These are phyloP conservation scores for Mycosarcoma maydis DNA, from an alignment of 1,284 basidiomycete genomes.

Conservation along the genomic window DNA sequence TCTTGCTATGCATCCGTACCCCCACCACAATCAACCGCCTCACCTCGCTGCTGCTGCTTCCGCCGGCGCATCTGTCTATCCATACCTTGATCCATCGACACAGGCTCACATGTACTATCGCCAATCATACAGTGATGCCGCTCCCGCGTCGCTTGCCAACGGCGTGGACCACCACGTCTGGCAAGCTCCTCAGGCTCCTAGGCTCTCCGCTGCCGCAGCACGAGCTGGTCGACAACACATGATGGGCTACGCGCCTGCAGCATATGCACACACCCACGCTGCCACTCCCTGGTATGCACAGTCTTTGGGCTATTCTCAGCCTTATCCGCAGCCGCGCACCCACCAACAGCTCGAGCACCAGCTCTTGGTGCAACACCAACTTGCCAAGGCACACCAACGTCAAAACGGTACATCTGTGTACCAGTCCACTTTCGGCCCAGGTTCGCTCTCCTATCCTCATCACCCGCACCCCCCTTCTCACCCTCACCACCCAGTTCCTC, in stretches of 20 bases:
- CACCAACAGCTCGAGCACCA: conserved; percentile 55
- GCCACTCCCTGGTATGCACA: conserved; percentile 30
- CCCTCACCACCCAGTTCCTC: conserved; percentile 13
- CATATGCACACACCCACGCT: conserved; percentile 15
- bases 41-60: conserved; percentile 5
- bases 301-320: conserved; percentile 14
- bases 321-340: conserved; percentile 34
- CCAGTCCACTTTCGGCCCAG: conserved; percentile 13
- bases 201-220: conserved; percentile 41
- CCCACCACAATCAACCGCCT: conserved; percentile 22
- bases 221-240: conserved; percentile 28
- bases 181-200: conserved; percentile 47
- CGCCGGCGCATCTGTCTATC: conserved; percentile 9
- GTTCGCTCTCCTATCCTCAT: conserved; percentile 3
- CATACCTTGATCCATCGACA: conserved; percentile 10
- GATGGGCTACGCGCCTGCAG: conserved; percentile 20
- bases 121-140: conserved; percentile 15
- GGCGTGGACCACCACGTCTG: conserved; percentile 27
- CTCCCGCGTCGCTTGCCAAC: background rate
- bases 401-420: conserved; percentile 12
- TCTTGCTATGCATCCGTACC: conserved; percentile 13
- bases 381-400: conserved; percentile 45
- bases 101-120: conserved; percentile 22
- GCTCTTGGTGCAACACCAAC: conserved; percentile 49
- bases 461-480: conserved; percentile 10